phyloP scores from a whole-genome alignment of 768 basidiomycete species.

The Tremella yokohamensis region DNA sequence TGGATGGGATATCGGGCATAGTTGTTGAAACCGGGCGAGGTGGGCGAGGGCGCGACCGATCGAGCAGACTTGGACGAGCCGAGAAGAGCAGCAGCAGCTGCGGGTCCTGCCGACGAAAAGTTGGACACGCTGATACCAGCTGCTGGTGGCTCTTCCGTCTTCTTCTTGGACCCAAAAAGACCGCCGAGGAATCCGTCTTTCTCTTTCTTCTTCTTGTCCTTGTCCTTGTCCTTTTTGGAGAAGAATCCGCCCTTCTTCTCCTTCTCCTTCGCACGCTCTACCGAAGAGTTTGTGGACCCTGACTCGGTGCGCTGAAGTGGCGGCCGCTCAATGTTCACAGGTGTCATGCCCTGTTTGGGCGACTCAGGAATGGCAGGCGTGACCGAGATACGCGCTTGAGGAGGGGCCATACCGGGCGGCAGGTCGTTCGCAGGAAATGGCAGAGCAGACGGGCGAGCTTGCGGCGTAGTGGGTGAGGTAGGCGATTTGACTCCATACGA shows the following conservation, averaged over 20 bases:
- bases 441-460: constrained; percentile 10
- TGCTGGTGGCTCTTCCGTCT: constrained; percentile 63
- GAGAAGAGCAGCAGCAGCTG: constrained; percentile 79
- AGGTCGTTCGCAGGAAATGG: constrained; percentile 19
- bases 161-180: constrained; percentile 81
- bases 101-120: constrained; percentile 60
- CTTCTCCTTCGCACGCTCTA: constrained; percentile 36
- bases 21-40: constrained; percentile 48
- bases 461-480: constrained; percentile 14
- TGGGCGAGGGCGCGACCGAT: constrained; percentile 49
- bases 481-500: background rate
- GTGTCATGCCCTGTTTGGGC: constrained; percentile 14
- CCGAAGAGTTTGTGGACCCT: constrained; percentile 15
- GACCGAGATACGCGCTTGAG: constrained; percentile 18
- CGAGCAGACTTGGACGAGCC: constrained; percentile 79
- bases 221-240: constrained; percentile 35
- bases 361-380: constrained; percentile 29
- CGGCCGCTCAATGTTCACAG: constrained; percentile 21
- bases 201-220: constrained; percentile 55
- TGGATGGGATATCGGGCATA: constrained; percentile 93
- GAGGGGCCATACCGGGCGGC: constrained; percentile 45
- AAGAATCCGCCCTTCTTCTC: constrained; percentile 47
- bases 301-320: constrained; percentile 31
- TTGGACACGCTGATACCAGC: constrained; percentile 29
- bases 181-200: constrained; percentile 79